Percentiles rank a stretch among this genome's conserved stretches.
Conservation (phyloP, 2,329 filamentous ascomycete genomes). For the Monilinia fructigena region DNA sequence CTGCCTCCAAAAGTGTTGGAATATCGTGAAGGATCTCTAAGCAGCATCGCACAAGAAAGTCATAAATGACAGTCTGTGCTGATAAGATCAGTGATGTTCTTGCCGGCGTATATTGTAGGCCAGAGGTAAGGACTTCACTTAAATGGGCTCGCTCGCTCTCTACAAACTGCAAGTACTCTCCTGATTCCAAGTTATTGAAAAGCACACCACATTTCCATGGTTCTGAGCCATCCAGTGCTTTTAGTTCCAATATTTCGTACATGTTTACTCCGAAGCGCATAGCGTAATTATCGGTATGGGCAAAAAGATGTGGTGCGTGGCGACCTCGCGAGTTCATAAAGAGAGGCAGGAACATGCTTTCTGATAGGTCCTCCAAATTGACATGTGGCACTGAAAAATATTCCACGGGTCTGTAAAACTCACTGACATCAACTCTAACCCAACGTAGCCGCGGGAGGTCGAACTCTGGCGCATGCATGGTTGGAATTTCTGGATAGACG, state of each 20-base stretch:
- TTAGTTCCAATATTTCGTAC: not conserved
- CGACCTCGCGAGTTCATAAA: constrained; percentile 1
- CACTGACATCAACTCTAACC: not conserved
- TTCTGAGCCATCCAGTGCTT: not conserved
- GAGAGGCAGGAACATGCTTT: constrained; percentile 1
- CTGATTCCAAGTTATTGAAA: not conserved
- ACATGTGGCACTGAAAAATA: not conserved
- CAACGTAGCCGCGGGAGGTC: not conserved
- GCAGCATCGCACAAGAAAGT: not conserved
- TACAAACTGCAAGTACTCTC: not conserved
- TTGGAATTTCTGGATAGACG: not conserved
- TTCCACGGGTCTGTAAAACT: not conserved
- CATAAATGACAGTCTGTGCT: not conserved
- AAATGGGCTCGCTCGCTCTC: not conserved
- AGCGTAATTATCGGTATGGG: not conserved
- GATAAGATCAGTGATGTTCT: not conserved
- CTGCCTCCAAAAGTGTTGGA: not conserved
- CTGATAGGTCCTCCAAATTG: not conserved
- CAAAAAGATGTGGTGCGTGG: not conserved
- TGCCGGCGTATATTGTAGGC: not conserved
- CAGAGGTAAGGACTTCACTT: not conserved
- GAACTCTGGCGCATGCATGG: not conserved
- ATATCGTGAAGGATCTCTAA: not conserved
- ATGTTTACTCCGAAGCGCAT: not conserved
- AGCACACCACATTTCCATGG: not conserved